phyloP scores from a whole-genome alignment of 2,329 filamentous ascomycete genomes.

The Calonectria multiphialidica region DNA sequence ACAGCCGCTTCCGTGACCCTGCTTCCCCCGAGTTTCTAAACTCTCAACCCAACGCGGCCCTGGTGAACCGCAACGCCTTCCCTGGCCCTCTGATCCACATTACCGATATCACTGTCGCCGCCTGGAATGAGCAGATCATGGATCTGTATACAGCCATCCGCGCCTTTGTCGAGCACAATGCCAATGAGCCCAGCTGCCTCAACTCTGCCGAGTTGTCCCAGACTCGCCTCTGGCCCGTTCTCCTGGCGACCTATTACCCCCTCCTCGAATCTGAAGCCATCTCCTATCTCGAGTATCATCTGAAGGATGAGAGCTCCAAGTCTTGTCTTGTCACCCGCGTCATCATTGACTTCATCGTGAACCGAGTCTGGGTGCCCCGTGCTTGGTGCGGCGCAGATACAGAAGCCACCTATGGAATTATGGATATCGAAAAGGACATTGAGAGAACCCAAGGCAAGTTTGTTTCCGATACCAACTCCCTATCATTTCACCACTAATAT shows the following conservation, averaged over 20 bases:
- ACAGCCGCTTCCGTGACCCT: conserved; percentile 46
- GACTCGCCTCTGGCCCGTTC: conserved; percentile 51
- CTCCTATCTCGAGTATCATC: conserved; percentile 56
- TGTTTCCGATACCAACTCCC: too few species aligned
- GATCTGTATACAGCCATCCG: conserved; percentile 52
- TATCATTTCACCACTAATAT: conserved; percentile 17
- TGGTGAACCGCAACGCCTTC: conserved; percentile 35
- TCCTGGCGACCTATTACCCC: conserved; percentile 53
- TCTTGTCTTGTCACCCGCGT: conserved; percentile 57
- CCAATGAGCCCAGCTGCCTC: conserved; percentile 47
- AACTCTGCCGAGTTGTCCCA: conserved; percentile 43
- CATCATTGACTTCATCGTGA: conserved; percentile 57
- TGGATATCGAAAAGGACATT: conserved; percentile 52
- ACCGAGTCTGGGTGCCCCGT: conserved; percentile 54
- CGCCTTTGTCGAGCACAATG: conserved; percentile 51
- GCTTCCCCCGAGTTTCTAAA: conserved; percentile 33
- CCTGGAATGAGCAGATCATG: conserved; percentile 52
- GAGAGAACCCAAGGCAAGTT: conserved; percentile 49
- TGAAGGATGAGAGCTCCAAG: conserved; percentile 54
- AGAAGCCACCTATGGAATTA: conserved; percentile 49
- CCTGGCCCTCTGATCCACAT: conserved; percentile 49
- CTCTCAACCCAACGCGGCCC: conserved; percentile 25
- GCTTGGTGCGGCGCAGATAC: conserved; percentile 54
- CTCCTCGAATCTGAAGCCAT: conserved; percentile 53
- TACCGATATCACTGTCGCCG: conserved; percentile 48